A percentile compares a stretch with the other conserved stretches of the same genome.
Evolutionary conservation across 345 rosid genomes (phyloP).

Genomic region (Aurinia saxatilis): DNA sequence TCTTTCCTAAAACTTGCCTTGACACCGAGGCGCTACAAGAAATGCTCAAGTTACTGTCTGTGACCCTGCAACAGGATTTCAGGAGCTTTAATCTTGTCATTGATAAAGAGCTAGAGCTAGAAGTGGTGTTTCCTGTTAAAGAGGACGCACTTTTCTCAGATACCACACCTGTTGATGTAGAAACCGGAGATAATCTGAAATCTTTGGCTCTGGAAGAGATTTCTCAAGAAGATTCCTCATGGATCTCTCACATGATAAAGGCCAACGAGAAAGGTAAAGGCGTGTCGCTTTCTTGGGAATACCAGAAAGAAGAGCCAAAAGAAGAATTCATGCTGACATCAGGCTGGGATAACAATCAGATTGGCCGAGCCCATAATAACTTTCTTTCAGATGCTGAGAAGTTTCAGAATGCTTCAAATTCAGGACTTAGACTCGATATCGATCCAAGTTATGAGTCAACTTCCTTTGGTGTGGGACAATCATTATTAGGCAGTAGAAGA

Average conservation of each 20-base stretch:
- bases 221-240: conserved; percentile 42
- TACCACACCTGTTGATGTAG: conserved; percentile 8
- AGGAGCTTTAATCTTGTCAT: conserved; percentile 43
- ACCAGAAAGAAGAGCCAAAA: conserved; percentile 48
- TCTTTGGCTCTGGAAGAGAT: conserved; percentile 38
- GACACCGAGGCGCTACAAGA: conserved; percentile 42
- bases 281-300: conserved; percentile 55
- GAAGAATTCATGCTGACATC: conserved; percentile 57
- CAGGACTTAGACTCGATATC: conserved; percentile 28
- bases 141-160: conserved; percentile 31
- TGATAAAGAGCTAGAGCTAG: conserved; percentile 52
- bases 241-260: conserved; percentile 60
- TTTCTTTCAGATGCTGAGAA: conserved; percentile 38
- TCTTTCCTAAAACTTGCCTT: conserved; percentile 63
- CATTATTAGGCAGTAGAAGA: conserved; percentile 37
- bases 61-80: conserved; percentile 44
- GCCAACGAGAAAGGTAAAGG: conserved; percentile 65
- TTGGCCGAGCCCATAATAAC: conserved; percentile 29
- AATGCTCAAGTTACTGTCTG: conserved; percentile 43
- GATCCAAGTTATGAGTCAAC: conserved; percentile 29
- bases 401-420: conserved; percentile 30
- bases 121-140: conserved; percentile 32
- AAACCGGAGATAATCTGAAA: conserved; percentile 10
- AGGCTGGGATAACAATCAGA: conserved; percentile 40
- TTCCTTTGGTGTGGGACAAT: conserved; percentile 28